Percentiles rank a stretch among this genome's conserved stretches.
Evolutionary conservation across 306 rosid species (phyloP).

Genomic region (Datisca glomerata): DNA sequence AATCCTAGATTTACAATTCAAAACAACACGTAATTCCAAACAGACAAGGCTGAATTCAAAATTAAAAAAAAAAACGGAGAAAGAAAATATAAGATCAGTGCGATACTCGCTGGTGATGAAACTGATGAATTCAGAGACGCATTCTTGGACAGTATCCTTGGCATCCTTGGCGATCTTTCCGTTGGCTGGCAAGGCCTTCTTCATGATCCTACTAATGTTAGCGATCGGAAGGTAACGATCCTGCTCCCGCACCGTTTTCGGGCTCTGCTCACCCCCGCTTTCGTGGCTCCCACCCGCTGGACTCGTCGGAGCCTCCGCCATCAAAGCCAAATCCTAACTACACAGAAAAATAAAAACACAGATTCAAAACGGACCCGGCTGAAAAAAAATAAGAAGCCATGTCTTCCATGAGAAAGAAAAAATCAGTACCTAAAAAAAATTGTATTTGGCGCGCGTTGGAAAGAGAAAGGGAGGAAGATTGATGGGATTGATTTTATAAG

Average conservation of each 20-base stretch:
- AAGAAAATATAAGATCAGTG: not conserved
- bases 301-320: slow-evolving; percentile 76
- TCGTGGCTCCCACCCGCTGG: slow-evolving; percentile 63
- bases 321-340: slow-evolving; percentile 16
- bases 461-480: slow-evolving; percentile 9
- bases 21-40: too few species aligned
- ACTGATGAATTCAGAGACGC: slow-evolving; percentile 86
- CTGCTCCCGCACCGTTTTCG: slow-evolving; percentile 53
- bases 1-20: too few species aligned
- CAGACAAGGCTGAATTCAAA: not conserved
- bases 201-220: slow-evolving; percentile 89
- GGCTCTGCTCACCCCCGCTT: slow-evolving; percentile 83
- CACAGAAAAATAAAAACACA: not conserved
- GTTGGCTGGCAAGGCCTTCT: slow-evolving; percentile 70
- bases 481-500: slow-evolving; percentile 4
- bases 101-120: slow-evolving; percentile 87
- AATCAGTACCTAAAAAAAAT: slow-evolving; percentile 2
- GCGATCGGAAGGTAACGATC: slow-evolving; percentile 82
- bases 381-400: too few species aligned
- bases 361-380: not conserved
- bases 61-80: not conserved
- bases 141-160: slow-evolving; percentile 80
- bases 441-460: slow-evolving; percentile 33
- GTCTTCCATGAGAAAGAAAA: not conserved
- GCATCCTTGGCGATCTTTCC: slow-evolving; percentile 93